Percentiles rank a stretch among this genome's conserved stretches.
phyloP scores from a whole-genome alignment of 768 basidiomycete genomes.

The Postia placenta region DNA sequence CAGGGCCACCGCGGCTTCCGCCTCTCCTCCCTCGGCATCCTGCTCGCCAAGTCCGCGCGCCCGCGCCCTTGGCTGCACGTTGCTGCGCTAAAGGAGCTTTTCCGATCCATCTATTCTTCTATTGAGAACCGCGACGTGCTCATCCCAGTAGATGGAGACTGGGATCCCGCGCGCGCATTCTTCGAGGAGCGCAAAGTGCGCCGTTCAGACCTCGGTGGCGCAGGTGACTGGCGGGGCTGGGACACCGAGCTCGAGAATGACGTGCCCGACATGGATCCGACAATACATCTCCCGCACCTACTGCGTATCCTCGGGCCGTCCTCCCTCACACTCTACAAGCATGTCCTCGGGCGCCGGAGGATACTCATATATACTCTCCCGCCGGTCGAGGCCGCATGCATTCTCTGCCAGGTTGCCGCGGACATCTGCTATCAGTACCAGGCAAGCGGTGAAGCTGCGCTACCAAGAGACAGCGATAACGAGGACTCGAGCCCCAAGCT shows the following conservation, averaged over 20 bases:
- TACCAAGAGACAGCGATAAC: slow-evolving; percentile 6
- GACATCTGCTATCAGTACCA: slow-evolving; percentile 54
- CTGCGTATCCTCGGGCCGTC: slow-evolving; percentile 76
- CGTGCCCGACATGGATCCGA: slow-evolving; percentile 38
- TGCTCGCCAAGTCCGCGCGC: slow-evolving; percentile 57
- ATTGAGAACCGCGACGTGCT: slow-evolving; percentile 41
- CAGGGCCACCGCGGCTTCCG: slow-evolving; percentile 75
- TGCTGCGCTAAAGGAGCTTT: slow-evolving; percentile 53
- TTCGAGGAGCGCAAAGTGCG: slow-evolving; percentile 59
- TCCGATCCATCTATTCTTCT: slow-evolving; percentile 45
- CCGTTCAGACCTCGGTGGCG: slow-evolving; percentile 45
- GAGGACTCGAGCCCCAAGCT: slow-evolving; percentile 16
- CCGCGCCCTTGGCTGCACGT: slow-evolving; percentile 77
- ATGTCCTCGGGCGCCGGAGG: slow-evolving; percentile 65
- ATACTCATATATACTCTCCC: slow-evolving; percentile 79
- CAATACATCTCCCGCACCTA: slow-evolving; percentile 68
- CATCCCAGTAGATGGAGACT: slow-evolving; percentile 49
- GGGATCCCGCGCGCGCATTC: slow-evolving; percentile 55
- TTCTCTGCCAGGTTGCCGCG: slow-evolving; percentile 55
- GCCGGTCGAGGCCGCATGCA: slow-evolving; percentile 74
- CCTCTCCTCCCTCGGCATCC: slow-evolving; percentile 70
- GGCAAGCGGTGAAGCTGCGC: slow-evolving; percentile 8
- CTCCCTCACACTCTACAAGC: slow-evolving; percentile 71
- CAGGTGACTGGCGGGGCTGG: slow-evolving; percentile 66
- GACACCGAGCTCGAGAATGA: slow-evolving; percentile 55